Evolutionary conservation across 1,284 basidiomycete genomes (phyloP).

Genomic region (Ustilago nuda): DNA sequence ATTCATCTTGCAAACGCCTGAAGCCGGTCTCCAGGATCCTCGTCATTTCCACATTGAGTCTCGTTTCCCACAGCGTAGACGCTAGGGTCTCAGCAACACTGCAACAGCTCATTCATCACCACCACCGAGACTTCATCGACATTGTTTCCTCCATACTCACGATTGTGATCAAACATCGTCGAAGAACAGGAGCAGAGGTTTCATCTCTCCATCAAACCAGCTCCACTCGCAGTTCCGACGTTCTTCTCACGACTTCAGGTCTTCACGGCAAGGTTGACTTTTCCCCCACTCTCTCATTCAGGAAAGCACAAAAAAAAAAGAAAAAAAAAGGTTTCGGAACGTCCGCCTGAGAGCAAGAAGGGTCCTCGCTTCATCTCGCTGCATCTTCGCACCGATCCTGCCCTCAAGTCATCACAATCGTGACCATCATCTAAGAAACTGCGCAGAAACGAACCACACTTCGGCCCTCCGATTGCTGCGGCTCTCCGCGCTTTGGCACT

Average conservation of each 20-base stretch:
- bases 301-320: background rate
- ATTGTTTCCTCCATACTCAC: background rate
- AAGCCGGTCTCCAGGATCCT: conserved; percentile 5
- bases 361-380: conserved; percentile 6
- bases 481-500: background rate
- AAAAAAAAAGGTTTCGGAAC: conserved; percentile 6
- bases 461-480: conserved; percentile 13
- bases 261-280: conserved; percentile 7
- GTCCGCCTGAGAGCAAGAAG: background rate
- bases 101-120: conserved; percentile 2
- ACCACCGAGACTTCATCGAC: conserved; percentile 3
- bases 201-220: background rate
- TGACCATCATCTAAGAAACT: background rate
- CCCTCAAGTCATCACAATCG: background rate
- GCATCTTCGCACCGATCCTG: background rate
- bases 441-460: background rate
- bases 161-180: background rate
- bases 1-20: background rate
- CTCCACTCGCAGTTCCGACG: background rate
- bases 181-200: background rate
- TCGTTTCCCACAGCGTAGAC: background rate
- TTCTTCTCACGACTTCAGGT: background rate
- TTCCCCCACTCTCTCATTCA: background rate
- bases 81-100: conserved; percentile 1
- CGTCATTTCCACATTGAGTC: background rate